A percentile compares a stretch with the other conserved stretches of the same genome.
These are phyloP conservation scores for Leishmania turanica DNA, from an alignment of 208 protist genomes.

Conservation along the genomic window DNA sequence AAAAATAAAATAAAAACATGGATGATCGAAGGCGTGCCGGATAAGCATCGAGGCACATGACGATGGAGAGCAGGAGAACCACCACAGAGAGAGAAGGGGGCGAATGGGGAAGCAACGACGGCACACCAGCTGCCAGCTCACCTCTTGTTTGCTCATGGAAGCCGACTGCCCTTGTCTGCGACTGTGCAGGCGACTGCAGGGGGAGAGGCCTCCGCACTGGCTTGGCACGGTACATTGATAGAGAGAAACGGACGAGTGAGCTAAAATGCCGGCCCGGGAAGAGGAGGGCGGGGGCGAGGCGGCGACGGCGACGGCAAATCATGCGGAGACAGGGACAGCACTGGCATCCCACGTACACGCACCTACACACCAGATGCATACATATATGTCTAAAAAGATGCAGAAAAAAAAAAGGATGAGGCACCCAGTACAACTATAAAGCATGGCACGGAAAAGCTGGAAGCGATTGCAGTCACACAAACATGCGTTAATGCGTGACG, in stretches of 20 bases:
- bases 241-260: neutral
- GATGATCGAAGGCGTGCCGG: neutral
- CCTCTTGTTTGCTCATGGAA: neutral
- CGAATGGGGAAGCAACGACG: neutral
- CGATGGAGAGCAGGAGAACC: neutral
- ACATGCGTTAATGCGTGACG: too few relatives aligned
- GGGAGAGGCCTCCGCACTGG: neutral
- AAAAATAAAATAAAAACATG: too few relatives aligned
- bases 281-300: neutral
- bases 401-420: neutral
- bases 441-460: neutral
- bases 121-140: neutral
- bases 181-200: neutral
- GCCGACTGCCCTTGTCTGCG: neutral
- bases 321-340: neutral
- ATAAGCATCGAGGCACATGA: neutral
- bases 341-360: neutral
- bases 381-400: neutral
- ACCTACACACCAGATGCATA: neutral
- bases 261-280: neutral
- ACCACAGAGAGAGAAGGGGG: neutral
- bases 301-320: neutral
- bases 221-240: neutral
- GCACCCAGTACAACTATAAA: neutral
- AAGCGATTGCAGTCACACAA: neutral